Base-by-base conservation (phyloP, 257 asterid species). In the Solanum etuberosum region DNA sequence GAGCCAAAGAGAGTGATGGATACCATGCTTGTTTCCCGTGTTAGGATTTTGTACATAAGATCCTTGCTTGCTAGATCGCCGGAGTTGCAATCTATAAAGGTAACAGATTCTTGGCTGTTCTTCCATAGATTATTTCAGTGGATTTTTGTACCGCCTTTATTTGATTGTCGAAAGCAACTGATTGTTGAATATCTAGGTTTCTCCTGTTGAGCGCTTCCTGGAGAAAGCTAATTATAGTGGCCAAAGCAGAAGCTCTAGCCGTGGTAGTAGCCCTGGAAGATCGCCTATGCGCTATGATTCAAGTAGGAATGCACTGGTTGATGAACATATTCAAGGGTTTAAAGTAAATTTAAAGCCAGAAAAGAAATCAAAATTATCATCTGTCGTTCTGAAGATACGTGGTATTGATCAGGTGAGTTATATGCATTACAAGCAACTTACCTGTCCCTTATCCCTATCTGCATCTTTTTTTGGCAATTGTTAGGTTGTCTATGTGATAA, bases 1-100 rank as follows among this genome's bases (percentile, higher is more conserved):
- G 99, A 97, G 90, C 99, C 99, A 35, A 96, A 92, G 87, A 93
- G 97, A 90, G 99, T 97, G 89, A 96, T 97, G 99, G 99, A 97
- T 87, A 97, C 99, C 88, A 97, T 97, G 99, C 98, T 97, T 87
- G 96, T 97, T 91, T 97, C 99, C 84, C 98, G 99, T 90, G 99
- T 97, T 90, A 90, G 99, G 94, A 97, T 97, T 91, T 95, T 97
- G 87, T 97, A 97, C 86, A 97, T 97, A 88, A 94, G 99, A 76
- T 97, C 99, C 86, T 90, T 96, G 91, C 99, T 97, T 90, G 96
- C 98, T 83, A 96, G 99, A 90, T 96, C 99, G 42, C 98, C 99
- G 20, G 99, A 97, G 93, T 91, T 97, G 90, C 99, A 97, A 91
- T 97, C 99, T 37, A 96, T 97, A 86, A 96, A 96, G 99, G 99